Evolutionary conservation across 75 land plant species (phyloP), one percentile per base, ranked within the genome.

Genomic region (Ceratopteris richardii): DNA sequence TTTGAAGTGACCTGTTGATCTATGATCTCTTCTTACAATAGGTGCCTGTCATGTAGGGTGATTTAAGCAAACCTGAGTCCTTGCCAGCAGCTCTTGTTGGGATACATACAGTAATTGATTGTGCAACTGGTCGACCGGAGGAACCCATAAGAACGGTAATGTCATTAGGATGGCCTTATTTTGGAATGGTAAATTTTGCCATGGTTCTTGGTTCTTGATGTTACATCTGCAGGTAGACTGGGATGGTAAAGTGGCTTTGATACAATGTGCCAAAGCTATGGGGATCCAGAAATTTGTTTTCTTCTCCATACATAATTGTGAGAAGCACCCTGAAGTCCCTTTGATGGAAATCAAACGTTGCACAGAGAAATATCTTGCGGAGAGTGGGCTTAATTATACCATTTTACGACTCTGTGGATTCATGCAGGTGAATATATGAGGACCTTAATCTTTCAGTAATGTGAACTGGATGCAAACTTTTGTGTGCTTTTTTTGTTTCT

Each of bases 261-360:
- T 95, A 62, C 91, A 90, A 62, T 95, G 99, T 75, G 99, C 99
- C 54, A 86, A 86, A 57, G 99, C 99, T 39, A 95, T 95, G 99
- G 96, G 96, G 12, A 86, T 95, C 21, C 99, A 95, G 52, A 91
- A 91, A 56, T 95, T 75, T 72, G 77, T 95, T 14, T 95, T 95
- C 78, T 95, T 69, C 61, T 95, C 99, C 22, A 95, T 95, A 30
- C 99, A 95, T 62, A 90, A 95, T 63, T 95, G 99, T 78, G 99
- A 95, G 59, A 81, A 80, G 64, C 96, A 95, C 65, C 99, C 99
- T 36, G 99, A 95, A 61, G 99, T 95, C 54, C 99, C 99, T 25
- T 67, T 95, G 0, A 95, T 95, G 99, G 99, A 95, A 67, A 95
- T 95, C 62, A 95, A 95, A 74, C 76, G 83, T 31, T 95, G 99